These are phyloP conservation scores for Colletotrichum sidae DNA, from an alignment of 2,329 filamentous ascomycete genomes.

Conservation along the genomic window DNA sequence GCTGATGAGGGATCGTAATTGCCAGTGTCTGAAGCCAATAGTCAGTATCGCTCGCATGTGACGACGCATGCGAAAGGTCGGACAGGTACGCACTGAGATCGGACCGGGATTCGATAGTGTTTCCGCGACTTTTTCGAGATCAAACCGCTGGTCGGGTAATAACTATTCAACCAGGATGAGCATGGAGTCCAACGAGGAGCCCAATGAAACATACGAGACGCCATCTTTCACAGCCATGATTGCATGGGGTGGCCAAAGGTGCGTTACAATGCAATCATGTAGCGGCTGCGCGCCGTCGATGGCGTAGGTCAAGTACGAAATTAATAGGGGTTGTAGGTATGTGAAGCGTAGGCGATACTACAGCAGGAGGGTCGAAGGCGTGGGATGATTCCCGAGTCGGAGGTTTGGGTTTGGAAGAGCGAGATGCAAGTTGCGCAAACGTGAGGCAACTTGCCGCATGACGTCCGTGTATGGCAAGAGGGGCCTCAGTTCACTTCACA, in stretches of 20 bases:
- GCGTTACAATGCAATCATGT: constrained; percentile 27
- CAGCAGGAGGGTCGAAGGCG: constrained; percentile 4
- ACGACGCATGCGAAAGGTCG: constrained; percentile 2
- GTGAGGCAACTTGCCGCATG: constrained; percentile 36
- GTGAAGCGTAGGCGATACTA: background rate
- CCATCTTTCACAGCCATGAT: constrained; percentile 64
- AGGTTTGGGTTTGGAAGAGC: constrained; percentile 20
- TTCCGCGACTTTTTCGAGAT: constrained; percentile 70
- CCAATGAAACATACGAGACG: constrained; percentile 35
- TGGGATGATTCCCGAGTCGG: constrained; percentile 23
- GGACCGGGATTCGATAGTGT: constrained; percentile 76
- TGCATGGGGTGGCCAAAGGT: constrained; percentile 39
- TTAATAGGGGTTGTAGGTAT: background rate
- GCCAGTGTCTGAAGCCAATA: constrained; percentile 75
- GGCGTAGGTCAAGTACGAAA: constrained; percentile 3
- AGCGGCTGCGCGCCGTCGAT: constrained; percentile 11
- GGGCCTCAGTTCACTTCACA: constrained; percentile 27
- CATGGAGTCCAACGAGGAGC: constrained; percentile 4
- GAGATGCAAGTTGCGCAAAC: constrained; percentile 30
- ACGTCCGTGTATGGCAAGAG: constrained; percentile 36
- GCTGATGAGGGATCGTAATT: constrained; percentile 90
- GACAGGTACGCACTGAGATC: constrained; percentile 63
- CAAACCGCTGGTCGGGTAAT: constrained; percentile 74
- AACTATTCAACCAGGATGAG: constrained; percentile 53
- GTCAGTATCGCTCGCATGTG: constrained; percentile 21